These are phyloP conservation scores for Ocimum tenuiflorum DNA, from an alignment of 257 asterid species.

Conservation along the genomic window DNA sequence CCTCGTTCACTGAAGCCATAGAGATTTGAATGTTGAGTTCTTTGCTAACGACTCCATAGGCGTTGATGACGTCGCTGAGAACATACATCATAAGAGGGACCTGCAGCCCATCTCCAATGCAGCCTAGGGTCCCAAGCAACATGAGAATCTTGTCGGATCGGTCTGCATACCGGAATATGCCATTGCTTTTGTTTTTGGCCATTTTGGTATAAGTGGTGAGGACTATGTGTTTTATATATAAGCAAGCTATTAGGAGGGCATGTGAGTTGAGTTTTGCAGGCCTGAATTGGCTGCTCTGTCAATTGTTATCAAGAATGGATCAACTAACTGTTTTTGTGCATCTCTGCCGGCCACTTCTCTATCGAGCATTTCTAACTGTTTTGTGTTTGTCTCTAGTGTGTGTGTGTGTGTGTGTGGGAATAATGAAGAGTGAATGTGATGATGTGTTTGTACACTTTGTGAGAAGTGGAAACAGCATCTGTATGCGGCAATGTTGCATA, in stretches of 20 bases:
- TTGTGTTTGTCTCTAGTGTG: constrained; percentile 1
- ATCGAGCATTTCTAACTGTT: no score
- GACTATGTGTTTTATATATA: constrained; percentile 9
- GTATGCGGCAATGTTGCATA: neutral
- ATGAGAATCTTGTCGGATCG: constrained; percentile 53
- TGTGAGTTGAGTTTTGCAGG: constrained; percentile 31
- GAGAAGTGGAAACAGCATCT: neutral
- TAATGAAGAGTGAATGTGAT: no score
- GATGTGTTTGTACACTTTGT: neutral
- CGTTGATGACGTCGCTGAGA: constrained; percentile 63
- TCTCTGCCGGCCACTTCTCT: constrained; percentile 47
- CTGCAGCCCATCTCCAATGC: constrained; percentile 91
- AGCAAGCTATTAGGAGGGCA: neutral
- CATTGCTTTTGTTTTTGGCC: constrained; percentile 37
- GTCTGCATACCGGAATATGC: constrained; percentile 75
- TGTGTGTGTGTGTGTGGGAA: neutral
- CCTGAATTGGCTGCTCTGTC: constrained; percentile 24
- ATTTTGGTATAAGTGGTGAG: neutral
- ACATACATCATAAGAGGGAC: constrained; percentile 75
- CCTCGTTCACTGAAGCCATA: constrained; percentile 43
- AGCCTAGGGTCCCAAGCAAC: constrained; percentile 65
- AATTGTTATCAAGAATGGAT: constrained; percentile 11
- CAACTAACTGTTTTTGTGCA: neutral
- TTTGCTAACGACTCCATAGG: constrained; percentile 33
- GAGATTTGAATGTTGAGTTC: constrained; percentile 25